Conservation (phyloP, 495 filamentous ascomycete genomes). For the Sphaerosporella brunnea region DNA sequence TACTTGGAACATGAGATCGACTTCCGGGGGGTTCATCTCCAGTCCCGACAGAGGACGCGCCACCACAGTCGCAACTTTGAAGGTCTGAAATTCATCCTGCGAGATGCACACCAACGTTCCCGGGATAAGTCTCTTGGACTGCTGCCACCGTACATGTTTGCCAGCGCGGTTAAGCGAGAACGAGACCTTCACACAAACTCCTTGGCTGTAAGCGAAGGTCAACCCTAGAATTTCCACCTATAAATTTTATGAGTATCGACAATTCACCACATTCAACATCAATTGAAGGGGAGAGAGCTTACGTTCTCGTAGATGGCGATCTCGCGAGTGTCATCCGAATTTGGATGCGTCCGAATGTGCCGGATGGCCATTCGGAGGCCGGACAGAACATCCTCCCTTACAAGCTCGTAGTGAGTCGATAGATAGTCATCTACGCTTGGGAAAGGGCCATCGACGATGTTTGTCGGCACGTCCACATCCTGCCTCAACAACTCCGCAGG, state of each 20-base stretch:
- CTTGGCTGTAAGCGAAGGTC: constrained; percentile 38
- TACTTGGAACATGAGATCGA: constrained; percentile 57
- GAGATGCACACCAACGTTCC: constrained; percentile 57
- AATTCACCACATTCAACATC: too few species aligned
- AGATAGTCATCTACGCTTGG: constrained; percentile 35
- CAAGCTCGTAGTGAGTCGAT: constrained; percentile 43
- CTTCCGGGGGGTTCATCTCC: constrained; percentile 45
- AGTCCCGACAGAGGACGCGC: constrained; percentile 47
- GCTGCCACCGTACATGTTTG: constrained; percentile 58
- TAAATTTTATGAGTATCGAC: too few species aligned
- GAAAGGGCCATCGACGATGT: constrained; percentile 28
- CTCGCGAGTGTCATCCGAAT: constrained; percentile 37
- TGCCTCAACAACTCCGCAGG: constrained; percentile 26
- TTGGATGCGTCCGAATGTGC: constrained; percentile 30
- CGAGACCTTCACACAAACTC: constrained; percentile 46
- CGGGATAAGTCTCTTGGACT: constrained; percentile 51
- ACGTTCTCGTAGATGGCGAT: constrained; percentile 63
- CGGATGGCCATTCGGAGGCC: constrained; percentile 42
- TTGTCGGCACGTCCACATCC: constrained; percentile 23
- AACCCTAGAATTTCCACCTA: constrained; percentile 51
- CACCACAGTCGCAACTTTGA: constrained; percentile 55
- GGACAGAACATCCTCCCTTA: constrained; percentile 46
- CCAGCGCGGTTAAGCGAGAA: constrained; percentile 52
- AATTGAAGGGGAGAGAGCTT: constrained; percentile 10
- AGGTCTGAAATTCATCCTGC: constrained; percentile 47